Evolutionary conservation across 345 rosid species (phyloP).

Genomic region (Sisymbrium altissimum): DNA sequence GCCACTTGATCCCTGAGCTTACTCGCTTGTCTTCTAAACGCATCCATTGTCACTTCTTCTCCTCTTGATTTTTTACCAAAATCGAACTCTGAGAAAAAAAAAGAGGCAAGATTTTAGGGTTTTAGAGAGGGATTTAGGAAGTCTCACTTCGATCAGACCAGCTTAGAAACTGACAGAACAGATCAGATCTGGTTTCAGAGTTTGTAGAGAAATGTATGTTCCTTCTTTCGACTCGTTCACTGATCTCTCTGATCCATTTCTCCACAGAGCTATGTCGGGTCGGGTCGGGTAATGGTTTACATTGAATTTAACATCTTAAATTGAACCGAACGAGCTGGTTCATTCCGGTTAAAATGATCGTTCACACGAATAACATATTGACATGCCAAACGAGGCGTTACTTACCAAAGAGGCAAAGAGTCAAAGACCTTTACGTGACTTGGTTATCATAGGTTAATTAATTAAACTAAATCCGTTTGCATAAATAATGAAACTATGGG

Average conservation of each 20-base stretch:
- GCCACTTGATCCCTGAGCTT: constrained; percentile 94
- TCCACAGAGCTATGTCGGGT: constrained; percentile 12
- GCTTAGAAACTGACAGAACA: constrained; percentile 1
- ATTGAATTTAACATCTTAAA: neutral
- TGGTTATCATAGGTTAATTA: neutral
- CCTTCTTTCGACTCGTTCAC: constrained; percentile 21
- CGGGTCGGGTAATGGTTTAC: constrained; percentile 7
- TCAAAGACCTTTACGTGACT: neutral
- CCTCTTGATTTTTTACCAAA: neutral
- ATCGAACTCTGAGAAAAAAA: neutral
- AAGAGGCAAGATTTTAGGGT: neutral
- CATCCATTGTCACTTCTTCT: constrained; percentile 53
- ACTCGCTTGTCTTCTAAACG: constrained; percentile 88
- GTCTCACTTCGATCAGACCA: constrained; percentile 4
- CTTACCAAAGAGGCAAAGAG: too few species aligned
- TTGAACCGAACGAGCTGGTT: neutral
- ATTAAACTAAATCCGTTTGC: neutral
- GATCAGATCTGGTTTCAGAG: constrained; percentile 28
- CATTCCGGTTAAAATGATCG: neutral
- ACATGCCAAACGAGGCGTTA: neutral
- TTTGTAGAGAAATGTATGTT: neutral
- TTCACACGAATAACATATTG: neutral
- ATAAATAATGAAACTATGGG: neutral
- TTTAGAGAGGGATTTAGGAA: neutral
- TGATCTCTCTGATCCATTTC: constrained; percentile 17